Base-by-base conservation (phyloP, 2,329 filamentous ascomycete species). In the Phaeosphaeriaceae sp. region DNA sequence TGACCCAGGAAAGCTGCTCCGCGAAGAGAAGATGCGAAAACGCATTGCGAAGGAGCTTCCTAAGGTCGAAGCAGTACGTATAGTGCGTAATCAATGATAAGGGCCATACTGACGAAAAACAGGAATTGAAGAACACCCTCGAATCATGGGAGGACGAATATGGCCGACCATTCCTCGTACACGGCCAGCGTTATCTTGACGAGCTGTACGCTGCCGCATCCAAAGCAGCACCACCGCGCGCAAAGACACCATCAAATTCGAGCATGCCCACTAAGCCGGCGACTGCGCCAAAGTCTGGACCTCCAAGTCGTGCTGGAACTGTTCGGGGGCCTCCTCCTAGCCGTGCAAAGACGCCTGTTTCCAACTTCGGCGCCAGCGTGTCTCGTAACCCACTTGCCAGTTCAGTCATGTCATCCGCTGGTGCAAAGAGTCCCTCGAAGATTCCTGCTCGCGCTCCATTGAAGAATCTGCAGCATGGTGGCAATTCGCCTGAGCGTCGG, bases 11-110 rank as follows among this genome's bases (percentile, higher is more conserved):
- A 95, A 97, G 79, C 84, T 99, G 17, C 83, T 99, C 52, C 87
- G 95, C 27, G 95, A 99, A 75, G 95, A 99, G 81, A 99, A 98
- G 85, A 96, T 97, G 92, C 89, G 95, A 59, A 99, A 99, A 86
- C 87, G 93, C 57, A 97, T 99, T 61, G 86, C 93, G 24, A 99
- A 98, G 78, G 95, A 99, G 73, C 83, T 99, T 27, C 95, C 95
- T 55, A 98, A 96, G 81, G 85, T 99, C 45, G 89, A 94, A 57
- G 85, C 85, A 0, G 93, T 67, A 65, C 17, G 52, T 49, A 13
- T 27, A 47, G 21, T 19, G 31, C 54, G 31, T 15, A 7, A 42
- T 21, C 7, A 13, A 0, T 9, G 11, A 5, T 2, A 9, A 15
- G 17, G 17, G 21, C 13, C 9, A 41, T 40, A 27, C 41, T 62